Conservation (phyloP, 805 yeast genomes). For the Candida methanosorbosa region DNA sequence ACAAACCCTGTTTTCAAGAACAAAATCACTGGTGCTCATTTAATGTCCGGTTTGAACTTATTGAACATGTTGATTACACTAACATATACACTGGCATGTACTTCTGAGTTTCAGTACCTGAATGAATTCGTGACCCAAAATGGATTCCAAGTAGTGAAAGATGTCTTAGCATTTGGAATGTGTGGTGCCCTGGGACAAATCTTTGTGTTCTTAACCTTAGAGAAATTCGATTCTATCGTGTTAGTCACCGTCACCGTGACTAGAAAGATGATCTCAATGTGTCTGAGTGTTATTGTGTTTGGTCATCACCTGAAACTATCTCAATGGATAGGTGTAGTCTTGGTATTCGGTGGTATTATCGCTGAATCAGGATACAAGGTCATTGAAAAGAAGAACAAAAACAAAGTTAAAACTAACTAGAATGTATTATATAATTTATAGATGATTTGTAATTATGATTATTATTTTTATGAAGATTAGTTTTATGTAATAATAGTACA, state of each 20-base stretch:
- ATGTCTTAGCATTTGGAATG: constrained; percentile 57
- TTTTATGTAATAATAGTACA: not conserved
- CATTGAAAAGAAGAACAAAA: constrained; percentile 2
- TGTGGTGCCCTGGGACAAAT: constrained; percentile 92
- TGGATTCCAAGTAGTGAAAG: constrained; percentile 48
- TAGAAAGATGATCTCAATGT: constrained; percentile 93
- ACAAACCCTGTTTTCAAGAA: constrained; percentile 27
- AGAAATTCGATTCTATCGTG: constrained; percentile 75
- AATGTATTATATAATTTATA: not conserved
- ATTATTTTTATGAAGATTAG: not conserved
- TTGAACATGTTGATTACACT: constrained; percentile 39
- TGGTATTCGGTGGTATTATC: constrained; percentile 82
- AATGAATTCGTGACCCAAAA: constrained; percentile 32
- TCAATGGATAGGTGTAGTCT: constrained; percentile 73
- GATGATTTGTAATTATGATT: not conserved
- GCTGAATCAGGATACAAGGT: constrained; percentile 59
- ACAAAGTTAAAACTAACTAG: not conserved
- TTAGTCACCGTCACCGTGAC: constrained; percentile 93
- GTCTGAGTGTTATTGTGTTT: constrained; percentile 76
- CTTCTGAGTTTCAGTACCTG: constrained; percentile 43
- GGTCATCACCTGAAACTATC: constrained; percentile 57
- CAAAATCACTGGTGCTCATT: constrained; percentile 68
- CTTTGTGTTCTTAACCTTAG: constrained; percentile 82
- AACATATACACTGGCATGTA: constrained; percentile 35
- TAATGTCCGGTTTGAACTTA: constrained; percentile 65